Percentiles rank a stretch among this genome's conserved stretches.
Evolutionary conservation across 805 yeast species (phyloP).

Genomic region (Kockiozyma suomiensis): DNA sequence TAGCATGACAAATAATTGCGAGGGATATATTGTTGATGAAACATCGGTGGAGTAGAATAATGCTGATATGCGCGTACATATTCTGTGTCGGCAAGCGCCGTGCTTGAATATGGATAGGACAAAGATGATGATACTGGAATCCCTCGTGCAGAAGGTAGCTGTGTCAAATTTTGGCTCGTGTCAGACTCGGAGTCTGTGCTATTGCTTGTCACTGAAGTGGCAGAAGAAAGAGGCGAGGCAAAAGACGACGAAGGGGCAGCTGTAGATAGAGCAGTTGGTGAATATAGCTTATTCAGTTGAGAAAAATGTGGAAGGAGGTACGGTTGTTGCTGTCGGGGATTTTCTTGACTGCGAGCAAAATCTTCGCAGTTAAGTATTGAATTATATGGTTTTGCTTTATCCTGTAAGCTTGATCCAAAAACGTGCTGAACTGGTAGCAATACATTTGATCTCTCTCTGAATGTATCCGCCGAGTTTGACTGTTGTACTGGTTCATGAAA

Average conservation of each 20-base stretch:
- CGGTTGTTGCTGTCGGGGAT: background rate
- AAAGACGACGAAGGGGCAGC: background rate
- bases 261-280: too few species aligned
- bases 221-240: background rate
- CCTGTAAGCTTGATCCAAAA: background rate
- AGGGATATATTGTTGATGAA: background rate
- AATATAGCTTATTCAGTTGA: too few species aligned
- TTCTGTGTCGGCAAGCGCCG: background rate
- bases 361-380: background rate
- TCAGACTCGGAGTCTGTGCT: too few species aligned
- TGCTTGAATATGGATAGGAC: background rate
- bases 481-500: too few species aligned
- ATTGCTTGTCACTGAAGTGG: background rate
- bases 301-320: background rate
- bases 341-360: background rate
- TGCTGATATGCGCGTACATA: slow-evolving; percentile 4
- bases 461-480: background rate
- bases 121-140: background rate
- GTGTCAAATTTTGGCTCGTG: too few species aligned
- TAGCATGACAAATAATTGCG: background rate
- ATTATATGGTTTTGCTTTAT: background rate
- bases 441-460: background rate
- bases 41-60: background rate
- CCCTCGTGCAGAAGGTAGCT: too few species aligned
- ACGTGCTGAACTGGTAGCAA: slow-evolving; percentile 1